Conservation (phyloP, 768 basidiomycete species). For the Lentinula aciculospora region DNA sequence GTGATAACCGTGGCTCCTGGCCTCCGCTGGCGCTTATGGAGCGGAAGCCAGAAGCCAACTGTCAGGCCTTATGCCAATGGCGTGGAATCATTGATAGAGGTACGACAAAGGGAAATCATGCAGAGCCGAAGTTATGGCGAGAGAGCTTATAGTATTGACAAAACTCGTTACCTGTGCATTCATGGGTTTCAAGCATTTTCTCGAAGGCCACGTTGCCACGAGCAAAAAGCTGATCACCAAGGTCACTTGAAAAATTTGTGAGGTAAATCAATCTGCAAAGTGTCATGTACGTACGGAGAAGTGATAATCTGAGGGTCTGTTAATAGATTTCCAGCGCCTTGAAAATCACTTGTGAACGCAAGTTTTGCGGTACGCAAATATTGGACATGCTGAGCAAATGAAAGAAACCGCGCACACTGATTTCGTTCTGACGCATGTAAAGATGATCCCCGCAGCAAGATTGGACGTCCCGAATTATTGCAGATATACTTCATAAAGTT, state of each 20-base stretch:
- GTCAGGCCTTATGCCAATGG: too few relatives aligned
- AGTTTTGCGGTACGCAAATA: neutral
- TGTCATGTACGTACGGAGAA: neutral
- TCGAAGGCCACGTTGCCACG: neutral
- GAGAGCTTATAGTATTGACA: neutral
- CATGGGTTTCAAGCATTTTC: neutral
- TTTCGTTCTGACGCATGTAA: neutral
- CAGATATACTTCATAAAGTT: neutral
- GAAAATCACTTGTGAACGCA: constrained; percentile 1
- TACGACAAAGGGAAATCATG: too few relatives aligned
- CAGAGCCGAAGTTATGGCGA: neutral
- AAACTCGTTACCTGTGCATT: neutral
- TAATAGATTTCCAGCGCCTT: neutral
- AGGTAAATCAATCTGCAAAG: too few relatives aligned
- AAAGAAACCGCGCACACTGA: constrained; percentile 18
- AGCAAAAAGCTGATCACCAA: neutral
- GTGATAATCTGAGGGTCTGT: neutral
- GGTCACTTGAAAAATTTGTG: neutral
- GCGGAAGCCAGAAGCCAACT: too few relatives aligned
- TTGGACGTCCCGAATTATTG: neutral
- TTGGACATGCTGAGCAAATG: neutral
- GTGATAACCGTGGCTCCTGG: too few relatives aligned
- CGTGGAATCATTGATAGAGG: too few relatives aligned
- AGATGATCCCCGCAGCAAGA: neutral
- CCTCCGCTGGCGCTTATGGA: too few relatives aligned